Percentiles rank a stretch among this genome's conserved stretches.
phyloP scores from a whole-genome alignment of 305 asterid genomes.

The Solanum chacoense region DNA sequence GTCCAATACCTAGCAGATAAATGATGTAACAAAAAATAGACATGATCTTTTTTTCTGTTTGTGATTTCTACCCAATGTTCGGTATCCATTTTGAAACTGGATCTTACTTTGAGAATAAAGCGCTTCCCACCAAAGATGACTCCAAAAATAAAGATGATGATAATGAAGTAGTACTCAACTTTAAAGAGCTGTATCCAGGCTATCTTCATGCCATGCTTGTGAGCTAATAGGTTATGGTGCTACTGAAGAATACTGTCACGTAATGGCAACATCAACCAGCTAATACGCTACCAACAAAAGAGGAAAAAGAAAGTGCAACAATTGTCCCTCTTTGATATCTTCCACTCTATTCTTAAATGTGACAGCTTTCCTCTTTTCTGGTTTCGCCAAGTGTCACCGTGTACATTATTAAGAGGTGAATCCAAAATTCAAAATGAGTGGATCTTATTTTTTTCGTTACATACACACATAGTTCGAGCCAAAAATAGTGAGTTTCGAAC shows the following conservation, averaged over 20 bases:
- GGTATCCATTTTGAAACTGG: background rate
- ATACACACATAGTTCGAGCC: background rate
- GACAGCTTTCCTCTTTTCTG: background rate
- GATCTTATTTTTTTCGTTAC: background rate
- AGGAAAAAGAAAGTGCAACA: background rate
- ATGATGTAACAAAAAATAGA: background rate
- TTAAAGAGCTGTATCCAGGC: background rate
- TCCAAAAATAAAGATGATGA: background rate
- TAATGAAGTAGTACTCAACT: background rate
- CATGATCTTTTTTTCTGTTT: background rate
- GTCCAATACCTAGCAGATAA: background rate
- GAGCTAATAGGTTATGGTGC: background rate
- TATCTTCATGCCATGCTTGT: slow-evolving; percentile 1
- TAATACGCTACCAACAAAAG: background rate
- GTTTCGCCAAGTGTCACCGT: background rate
- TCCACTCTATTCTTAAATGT: background rate
- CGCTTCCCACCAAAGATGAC: background rate
- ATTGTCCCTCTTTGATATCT: background rate
- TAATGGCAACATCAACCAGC: slow-evolving; percentile 7
- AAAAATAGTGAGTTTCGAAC: background rate
- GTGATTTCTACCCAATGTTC: background rate
- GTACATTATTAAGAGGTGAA: background rate
- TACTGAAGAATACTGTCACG: background rate
- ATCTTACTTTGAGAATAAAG: background rate
- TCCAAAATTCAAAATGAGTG: background rate